A percentile compares a stretch with the other conserved stretches of the same genome.
Conservation (phyloP, 305 asterid genomes). For the Ilex paraguariensis region DNA sequence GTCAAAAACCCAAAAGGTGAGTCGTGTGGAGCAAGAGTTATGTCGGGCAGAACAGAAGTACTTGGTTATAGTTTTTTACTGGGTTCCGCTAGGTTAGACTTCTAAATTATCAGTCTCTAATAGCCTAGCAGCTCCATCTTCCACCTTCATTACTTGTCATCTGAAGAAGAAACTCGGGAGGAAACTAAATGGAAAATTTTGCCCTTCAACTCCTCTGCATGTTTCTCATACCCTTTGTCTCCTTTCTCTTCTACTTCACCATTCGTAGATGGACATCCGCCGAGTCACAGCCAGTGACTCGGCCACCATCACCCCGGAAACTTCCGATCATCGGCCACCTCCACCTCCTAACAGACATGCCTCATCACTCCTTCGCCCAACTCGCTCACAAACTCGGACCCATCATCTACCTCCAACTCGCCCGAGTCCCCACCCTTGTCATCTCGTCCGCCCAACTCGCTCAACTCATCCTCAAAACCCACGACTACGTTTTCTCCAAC, state of each 20-base stretch:
- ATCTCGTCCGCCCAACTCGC: slow-evolving; percentile 31
- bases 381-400: slow-evolving; percentile 30
- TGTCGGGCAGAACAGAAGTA: no score
- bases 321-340: slow-evolving; percentile 37
- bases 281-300: background rate
- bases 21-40: no score
- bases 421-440: slow-evolving; percentile 27
- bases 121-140: no score
- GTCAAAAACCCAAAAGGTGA: no score
- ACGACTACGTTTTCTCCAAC: slow-evolving; percentile 28
- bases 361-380: slow-evolving; percentile 25
- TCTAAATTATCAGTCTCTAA: no score
- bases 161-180: no score
- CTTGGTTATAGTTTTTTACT: no score
- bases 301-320: slow-evolving; percentile 22
- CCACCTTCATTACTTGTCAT: no score
- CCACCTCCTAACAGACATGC: slow-evolving; percentile 33
- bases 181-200: slow-evolving; percentile 3
- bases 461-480: slow-evolving; percentile 23
- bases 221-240: slow-evolving; percentile 6
- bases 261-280: background rate
- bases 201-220: slow-evolving; percentile 10
- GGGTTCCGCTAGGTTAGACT: no score
- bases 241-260: slow-evolving; percentile 12
- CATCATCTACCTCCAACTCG: slow-evolving; percentile 27